Conservation (phyloP, 2,329 filamentous ascomycete genomes). For the Epichloe hybrida region DNA sequence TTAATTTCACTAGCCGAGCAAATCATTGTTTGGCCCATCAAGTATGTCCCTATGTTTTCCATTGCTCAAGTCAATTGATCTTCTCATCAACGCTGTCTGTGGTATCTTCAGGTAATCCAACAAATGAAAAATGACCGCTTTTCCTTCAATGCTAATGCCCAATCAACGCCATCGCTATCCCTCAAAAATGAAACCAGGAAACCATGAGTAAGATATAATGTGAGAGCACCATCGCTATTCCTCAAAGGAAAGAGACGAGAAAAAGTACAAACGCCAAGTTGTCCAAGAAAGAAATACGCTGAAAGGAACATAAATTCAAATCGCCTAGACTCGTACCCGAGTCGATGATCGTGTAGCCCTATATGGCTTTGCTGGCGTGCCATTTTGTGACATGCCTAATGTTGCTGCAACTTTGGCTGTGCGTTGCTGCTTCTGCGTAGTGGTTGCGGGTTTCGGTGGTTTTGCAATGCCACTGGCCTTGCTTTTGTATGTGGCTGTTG, state of each 20-base stretch:
- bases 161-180: slow-evolving; percentile 3
- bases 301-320: not conserved
- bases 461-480: slow-evolving; percentile 18
- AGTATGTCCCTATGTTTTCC: not conserved
- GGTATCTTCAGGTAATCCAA: slow-evolving; percentile 1
- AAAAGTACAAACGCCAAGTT: not conserved
- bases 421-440: slow-evolving; percentile 15
- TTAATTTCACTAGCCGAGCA: not conserved
- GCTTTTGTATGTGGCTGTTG: slow-evolving; percentile 3
- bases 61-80: not conserved
- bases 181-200: not conserved
- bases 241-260: not conserved
- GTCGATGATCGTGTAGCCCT: slow-evolving; percentile 17
- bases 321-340: slow-evolving; percentile 3
- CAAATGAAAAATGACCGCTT: not conserved
- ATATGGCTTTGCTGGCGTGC: slow-evolving; percentile 20
- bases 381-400: slow-evolving; percentile 21
- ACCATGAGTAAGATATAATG: not conserved
- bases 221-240: not conserved
- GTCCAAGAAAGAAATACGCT: not conserved
- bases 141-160: not conserved
- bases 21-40: not conserved
- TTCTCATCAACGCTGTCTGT: not conserved
- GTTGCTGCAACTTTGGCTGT: slow-evolving; percentile 17
- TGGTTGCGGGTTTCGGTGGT: slow-evolving; percentile 9